These are phyloP conservation scores for Lactarius indigo DNA, from an alignment of 768 basidiomycete species.

Conservation along the genomic window DNA sequence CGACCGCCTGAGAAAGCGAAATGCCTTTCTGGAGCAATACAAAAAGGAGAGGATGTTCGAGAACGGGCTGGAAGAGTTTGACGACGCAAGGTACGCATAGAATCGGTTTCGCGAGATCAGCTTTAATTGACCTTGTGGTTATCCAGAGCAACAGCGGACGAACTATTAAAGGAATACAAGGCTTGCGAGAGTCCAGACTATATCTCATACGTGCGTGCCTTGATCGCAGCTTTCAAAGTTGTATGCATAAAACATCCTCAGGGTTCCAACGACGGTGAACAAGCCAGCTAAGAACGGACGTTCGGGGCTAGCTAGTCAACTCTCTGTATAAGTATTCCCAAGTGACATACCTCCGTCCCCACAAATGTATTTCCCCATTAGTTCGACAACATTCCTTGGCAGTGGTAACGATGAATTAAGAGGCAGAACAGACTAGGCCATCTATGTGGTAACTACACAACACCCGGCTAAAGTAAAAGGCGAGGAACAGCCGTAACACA, in stretches of 20 bases:
- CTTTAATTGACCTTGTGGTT: slow-evolving; percentile 1
- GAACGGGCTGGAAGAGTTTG: slow-evolving; percentile 91
- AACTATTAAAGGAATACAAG: slow-evolving; percentile 89
- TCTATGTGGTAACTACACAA: slow-evolving; percentile 24
- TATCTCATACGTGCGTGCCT: slow-evolving; percentile 69
- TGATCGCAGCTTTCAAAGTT: neutral
- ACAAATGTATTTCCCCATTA: slow-evolving; percentile 23
- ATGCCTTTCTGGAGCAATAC: slow-evolving; percentile 96
- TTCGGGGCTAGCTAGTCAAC: neutral
- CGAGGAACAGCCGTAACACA: slow-evolving; percentile 29
- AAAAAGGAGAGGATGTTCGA: slow-evolving; percentile 97
- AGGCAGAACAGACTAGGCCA: slow-evolving; percentile 7
- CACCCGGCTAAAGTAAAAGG: slow-evolving; percentile 25
- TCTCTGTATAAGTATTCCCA: slow-evolving; percentile 5
- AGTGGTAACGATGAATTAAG: slow-evolving; percentile 7
- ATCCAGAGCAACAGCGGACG: slow-evolving; percentile 76
- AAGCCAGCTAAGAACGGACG: slow-evolving; percentile 10
- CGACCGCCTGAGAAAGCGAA: slow-evolving; percentile 78
- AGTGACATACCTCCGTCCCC: neutral
- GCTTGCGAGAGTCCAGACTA: slow-evolving; percentile 96
- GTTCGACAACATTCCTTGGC: slow-evolving; percentile 1
- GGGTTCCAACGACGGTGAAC: slow-evolving; percentile 25
- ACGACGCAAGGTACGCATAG: slow-evolving; percentile 78
- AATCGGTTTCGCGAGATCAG: neutral
- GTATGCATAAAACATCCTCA: neutral